Conservation (phyloP, 371 early-diverging fungal genomes). For the Lichtheimia corymbifera region DNA sequence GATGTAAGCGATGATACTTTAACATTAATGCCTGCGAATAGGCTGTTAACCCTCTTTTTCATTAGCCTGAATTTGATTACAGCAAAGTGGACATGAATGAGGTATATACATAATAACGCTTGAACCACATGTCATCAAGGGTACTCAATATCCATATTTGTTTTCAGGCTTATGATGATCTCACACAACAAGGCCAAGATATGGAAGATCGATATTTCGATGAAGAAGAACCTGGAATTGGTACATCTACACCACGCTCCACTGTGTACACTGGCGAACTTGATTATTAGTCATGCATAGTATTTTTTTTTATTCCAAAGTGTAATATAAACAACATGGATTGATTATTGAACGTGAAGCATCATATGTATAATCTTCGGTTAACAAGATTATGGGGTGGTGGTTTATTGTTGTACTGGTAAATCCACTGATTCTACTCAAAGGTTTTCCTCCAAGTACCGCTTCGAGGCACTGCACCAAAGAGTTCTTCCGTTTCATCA, state of each 20-base stretch:
- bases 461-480: conserved; percentile 39
- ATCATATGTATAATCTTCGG: too few relatives aligned
- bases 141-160: background rate
- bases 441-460: conserved; percentile 26
- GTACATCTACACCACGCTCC: background rate
- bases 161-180: conserved; percentile 33
- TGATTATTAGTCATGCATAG: conserved; percentile 15
- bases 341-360: too few relatives aligned
- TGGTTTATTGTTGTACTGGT: too few relatives aligned
- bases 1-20: conserved; percentile 32
- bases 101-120: conserved; percentile 8
- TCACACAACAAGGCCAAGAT: conserved; percentile 40
- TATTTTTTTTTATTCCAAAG: too few relatives aligned
- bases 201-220: conserved; percentile 53
- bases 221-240: conserved; percentile 26
- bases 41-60: background rate
- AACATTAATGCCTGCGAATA: background rate
- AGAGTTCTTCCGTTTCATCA: conserved; percentile 39
- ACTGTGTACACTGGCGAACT: conserved; percentile 23
- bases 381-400: too few relatives aligned
- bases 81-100: conserved; percentile 43
- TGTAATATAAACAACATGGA: too few relatives aligned
- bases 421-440: conserved; percentile 11
- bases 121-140: background rate
- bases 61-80: conserved; percentile 42